Conservation (phyloP, 2,329 filamentous ascomycete species). For the Dothidotthia symphoricarpi region DNA sequence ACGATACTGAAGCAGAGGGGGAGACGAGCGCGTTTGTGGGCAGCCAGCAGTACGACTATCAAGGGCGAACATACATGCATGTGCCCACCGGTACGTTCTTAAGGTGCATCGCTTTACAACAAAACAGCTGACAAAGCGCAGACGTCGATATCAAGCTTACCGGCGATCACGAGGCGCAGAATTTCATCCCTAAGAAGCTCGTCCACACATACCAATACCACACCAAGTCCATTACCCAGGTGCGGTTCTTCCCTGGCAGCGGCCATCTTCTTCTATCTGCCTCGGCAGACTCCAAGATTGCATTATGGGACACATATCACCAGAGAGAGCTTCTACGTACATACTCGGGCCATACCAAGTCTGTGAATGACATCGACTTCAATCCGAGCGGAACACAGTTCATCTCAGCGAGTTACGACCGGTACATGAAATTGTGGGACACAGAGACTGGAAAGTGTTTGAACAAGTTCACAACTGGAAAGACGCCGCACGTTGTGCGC, state of each 20-base stretch:
- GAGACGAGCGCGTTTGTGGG: slow-evolving; percentile 91
- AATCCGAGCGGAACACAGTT: slow-evolving; percentile 79
- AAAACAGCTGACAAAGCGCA: slow-evolving; percentile 10
- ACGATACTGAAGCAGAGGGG: slow-evolving; percentile 45
- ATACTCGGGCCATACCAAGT: slow-evolving; percentile 88
- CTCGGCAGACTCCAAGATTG: slow-evolving; percentile 86
- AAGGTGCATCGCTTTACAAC: background rate
- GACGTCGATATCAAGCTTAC: slow-evolving; percentile 54
- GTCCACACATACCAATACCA: slow-evolving; percentile 86
- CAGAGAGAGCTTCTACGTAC: slow-evolving; percentile 82
- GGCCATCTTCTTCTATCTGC: slow-evolving; percentile 87
- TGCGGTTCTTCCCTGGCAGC: slow-evolving; percentile 85
- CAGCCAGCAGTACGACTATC: slow-evolving; percentile 80
- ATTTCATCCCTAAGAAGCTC: slow-evolving; percentile 92
- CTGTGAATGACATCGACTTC: slow-evolving; percentile 86
- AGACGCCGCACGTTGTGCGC: slow-evolving; percentile 89
- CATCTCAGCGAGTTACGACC: slow-evolving; percentile 87
- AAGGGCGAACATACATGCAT: slow-evolving; percentile 96
- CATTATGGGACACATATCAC: slow-evolving; percentile 94
- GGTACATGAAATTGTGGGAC: slow-evolving; percentile 97
- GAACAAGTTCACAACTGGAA: slow-evolving; percentile 85
- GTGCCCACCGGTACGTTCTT: slow-evolving; percentile 62
- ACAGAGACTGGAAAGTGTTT: slow-evolving; percentile 90
- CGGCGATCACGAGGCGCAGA: slow-evolving; percentile 77
- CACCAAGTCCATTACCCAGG: slow-evolving; percentile 78